Conservation (phyloP, 495 filamentous ascomycete genomes). For the Hypoxylon fuscum region DNA sequence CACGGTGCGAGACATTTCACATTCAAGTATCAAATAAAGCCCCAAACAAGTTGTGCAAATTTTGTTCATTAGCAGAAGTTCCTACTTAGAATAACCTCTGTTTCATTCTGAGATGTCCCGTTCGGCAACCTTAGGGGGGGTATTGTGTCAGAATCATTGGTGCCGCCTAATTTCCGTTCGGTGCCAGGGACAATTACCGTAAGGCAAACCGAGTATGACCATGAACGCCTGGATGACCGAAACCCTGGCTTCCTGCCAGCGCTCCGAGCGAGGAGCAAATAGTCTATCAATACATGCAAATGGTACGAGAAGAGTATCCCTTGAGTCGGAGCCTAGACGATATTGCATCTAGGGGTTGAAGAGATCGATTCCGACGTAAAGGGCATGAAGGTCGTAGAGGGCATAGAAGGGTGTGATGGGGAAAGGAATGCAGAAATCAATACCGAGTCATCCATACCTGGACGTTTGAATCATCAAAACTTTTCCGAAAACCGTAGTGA, state of each 20-base stretch:
- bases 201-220: slow-evolving; percentile 45
- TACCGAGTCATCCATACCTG: slow-evolving; percentile 48
- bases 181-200: slow-evolving; percentile 44
- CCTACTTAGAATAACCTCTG: slow-evolving; percentile 43
- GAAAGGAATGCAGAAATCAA: slow-evolving; percentile 47
- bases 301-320: slow-evolving; percentile 30
- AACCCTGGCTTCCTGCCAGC: slow-evolving; percentile 42
- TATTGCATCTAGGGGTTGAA: slow-evolving; percentile 22
- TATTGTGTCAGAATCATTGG: slow-evolving; percentile 47
- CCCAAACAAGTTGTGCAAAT: slow-evolving; percentile 15
- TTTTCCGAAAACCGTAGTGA: slow-evolving; percentile 55
- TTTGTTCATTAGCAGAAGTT: slow-evolving; percentile 50
- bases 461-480: slow-evolving; percentile 55
- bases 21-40: too few relatives aligned
- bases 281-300: slow-evolving; percentile 52
- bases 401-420: slow-evolving; percentile 33
- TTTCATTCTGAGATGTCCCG: slow-evolving; percentile 43
- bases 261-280: slow-evolving; percentile 43
- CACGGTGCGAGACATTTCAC: too few relatives aligned
- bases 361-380: slow-evolving; percentile 42
- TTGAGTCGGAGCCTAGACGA: slow-evolving; percentile 24
- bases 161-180: slow-evolving; percentile 48
- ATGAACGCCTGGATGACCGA: slow-evolving; percentile 47
- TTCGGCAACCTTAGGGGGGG: slow-evolving; percentile 44
- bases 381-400: slow-evolving; percentile 34